Conservation (phyloP, 139 green algal genomes). For the Ettlia oleoabundans region DNA sequence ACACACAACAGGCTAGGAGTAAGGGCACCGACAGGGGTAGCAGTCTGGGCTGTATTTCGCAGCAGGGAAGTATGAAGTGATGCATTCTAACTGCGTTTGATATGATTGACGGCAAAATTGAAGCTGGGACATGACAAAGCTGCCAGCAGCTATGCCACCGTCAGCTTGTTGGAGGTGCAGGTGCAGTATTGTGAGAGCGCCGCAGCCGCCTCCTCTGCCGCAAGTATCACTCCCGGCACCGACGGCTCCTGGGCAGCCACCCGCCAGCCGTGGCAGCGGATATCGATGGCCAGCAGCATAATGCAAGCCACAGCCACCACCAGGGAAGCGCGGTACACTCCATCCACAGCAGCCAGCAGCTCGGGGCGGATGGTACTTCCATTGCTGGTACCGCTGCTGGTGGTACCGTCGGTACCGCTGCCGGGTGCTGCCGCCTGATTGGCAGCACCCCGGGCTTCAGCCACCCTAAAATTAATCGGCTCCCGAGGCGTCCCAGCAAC, state of each 20-base stretch:
- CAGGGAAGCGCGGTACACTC: neutral
- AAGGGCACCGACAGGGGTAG: no score
- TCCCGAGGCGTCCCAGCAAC: neutral
- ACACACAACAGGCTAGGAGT: no score
- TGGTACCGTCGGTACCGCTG: no score
- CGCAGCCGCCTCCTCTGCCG: constrained; percentile 1
- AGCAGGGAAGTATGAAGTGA: no score
- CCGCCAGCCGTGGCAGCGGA: neutral
- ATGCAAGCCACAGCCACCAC: neutral
- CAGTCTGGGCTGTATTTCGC: no score
- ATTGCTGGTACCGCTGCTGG: constrained; percentile 1
- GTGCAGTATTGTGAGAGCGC: neutral
- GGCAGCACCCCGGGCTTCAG: no score
- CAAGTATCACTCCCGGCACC: neutral
- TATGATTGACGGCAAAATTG: no score
- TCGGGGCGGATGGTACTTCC: neutral
- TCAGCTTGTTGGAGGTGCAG: neutral
- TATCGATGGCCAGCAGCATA: neutral
- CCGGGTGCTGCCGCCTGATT: no score
- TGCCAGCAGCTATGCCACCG: no score
- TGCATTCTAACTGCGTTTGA: no score
- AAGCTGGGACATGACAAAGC: no score
- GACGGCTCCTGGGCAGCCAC: neutral
- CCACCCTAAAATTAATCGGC: no score
- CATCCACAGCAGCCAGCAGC: neutral